Conservation (phyloP, 176 grass and related monocot species). For the Aegilops umbellulata region DNA sequence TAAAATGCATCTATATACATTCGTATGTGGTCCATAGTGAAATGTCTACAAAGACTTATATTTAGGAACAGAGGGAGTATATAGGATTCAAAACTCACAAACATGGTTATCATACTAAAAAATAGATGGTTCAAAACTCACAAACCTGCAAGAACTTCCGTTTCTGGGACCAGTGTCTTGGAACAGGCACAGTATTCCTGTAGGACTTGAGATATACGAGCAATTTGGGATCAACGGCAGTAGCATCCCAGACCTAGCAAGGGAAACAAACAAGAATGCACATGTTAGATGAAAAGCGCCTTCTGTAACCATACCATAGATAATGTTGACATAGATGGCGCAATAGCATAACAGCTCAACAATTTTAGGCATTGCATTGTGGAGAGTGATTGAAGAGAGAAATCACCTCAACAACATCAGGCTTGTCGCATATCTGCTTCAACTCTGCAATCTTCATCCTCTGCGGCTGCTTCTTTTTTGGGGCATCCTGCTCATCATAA, state of each 20-base stretch:
- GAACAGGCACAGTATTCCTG: constrained; percentile 68
- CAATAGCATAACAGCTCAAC: neutral
- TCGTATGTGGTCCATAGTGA: too few relatives aligned
- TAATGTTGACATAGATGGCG: neutral
- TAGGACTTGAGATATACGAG: constrained; percentile 67
- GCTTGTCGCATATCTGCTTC: constrained; percentile 48
- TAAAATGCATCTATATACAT: too few relatives aligned
- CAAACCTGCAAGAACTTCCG: constrained; percentile 73
- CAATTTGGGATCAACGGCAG: constrained; percentile 58
- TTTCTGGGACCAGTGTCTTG: constrained; percentile 79
- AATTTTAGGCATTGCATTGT: neutral
- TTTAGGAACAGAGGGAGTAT: too few relatives aligned
- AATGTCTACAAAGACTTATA: too few relatives aligned
- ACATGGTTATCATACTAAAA: neutral
- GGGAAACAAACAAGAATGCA: neutral
- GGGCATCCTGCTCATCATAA: constrained; percentile 36
- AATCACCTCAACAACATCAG: constrained; percentile 53
- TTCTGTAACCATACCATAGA: neutral
- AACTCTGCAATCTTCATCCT: neutral
- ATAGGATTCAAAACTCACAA: neutral
- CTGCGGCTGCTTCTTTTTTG: constrained; percentile 48
- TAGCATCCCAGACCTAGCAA: constrained; percentile 80
- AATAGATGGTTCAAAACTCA: neutral
- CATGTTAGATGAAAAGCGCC: neutral
- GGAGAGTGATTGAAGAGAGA: too few relatives aligned